A percentile compares a stretch with the other conserved stretches of the same genome.
phyloP scores from a whole-genome alignment of 2,329 filamentous ascomycete species.

The Aureobasidium sp. region DNA sequence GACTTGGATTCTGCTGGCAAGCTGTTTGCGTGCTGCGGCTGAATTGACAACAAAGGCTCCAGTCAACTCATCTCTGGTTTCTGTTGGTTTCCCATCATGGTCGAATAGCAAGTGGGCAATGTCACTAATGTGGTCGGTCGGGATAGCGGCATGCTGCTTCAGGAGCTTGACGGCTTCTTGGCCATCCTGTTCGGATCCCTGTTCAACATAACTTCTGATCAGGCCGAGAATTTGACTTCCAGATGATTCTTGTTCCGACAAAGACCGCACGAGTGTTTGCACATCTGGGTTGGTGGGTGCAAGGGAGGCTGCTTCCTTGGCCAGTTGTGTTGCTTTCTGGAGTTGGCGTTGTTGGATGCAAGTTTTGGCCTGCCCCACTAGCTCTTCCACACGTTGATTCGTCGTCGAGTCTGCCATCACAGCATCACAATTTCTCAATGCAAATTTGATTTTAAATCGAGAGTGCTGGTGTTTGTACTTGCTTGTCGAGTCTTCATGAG shows the following conservation, averaged over 20 bases:
- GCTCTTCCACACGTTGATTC: conserved; percentile 10
- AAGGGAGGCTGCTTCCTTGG: conserved; percentile 14
- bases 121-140: conserved; percentile 33
- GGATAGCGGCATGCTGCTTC: conserved; percentile 26
- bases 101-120: conserved; percentile 38
- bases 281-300: conserved; percentile 13
- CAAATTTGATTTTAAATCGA: background rate
- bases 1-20: conserved; percentile 27
- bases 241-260: background rate
- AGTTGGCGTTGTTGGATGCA: conserved; percentile 13
- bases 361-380: background rate
- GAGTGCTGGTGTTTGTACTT: background rate
- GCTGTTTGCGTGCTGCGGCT: conserved; percentile 32
- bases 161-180: conserved; percentile 31
- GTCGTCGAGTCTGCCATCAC: conserved; percentile 10
- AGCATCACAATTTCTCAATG: background rate
- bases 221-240: conserved; percentile 2
- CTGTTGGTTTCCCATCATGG: conserved; percentile 26
- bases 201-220: conserved; percentile 22
- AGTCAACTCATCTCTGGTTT: conserved; percentile 34
- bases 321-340: conserved; percentile 12
- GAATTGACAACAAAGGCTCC: conserved; percentile 23
- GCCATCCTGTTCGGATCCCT: conserved; percentile 34
- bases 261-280: background rate
- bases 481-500: background rate